These are phyloP conservation scores for Hortiboletus rubellus DNA, from an alignment of 1,284 basidiomycete species.

Conservation along the genomic window DNA sequence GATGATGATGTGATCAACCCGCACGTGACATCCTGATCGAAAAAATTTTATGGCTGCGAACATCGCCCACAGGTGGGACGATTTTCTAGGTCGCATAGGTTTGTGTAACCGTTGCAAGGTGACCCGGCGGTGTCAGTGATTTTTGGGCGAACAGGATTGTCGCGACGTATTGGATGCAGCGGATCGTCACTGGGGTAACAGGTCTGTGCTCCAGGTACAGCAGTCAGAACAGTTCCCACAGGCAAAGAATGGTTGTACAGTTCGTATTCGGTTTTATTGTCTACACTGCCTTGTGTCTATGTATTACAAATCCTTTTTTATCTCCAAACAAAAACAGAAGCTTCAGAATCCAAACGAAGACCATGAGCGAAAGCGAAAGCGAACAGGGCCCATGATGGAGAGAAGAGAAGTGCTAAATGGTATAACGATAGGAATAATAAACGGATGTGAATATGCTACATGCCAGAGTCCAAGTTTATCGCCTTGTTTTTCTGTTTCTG, in stretches of 20 bases:
- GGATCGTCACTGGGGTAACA: conserved; percentile 7
- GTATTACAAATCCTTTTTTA: conserved; percentile 11
- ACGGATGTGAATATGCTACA: conserved; percentile 25
- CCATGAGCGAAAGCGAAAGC: background rate
- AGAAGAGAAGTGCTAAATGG: background rate
- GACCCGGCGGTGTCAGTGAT: background rate
- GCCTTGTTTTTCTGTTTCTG: conserved; percentile 20
- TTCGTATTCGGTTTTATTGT: conserved; percentile 6
- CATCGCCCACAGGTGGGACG: background rate
- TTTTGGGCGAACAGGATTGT: background rate
- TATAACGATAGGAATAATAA: conserved; percentile 30
- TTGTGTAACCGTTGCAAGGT: background rate
- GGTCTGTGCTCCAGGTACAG: background rate
- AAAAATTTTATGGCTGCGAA: conserved; percentile 3
- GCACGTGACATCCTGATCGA: conserved; percentile 13
- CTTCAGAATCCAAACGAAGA: conserved; percentile 4
- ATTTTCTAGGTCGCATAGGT: background rate
- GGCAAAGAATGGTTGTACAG: conserved; percentile 13
- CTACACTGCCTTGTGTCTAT: conserved; percentile 19
- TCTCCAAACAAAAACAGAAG: background rate
- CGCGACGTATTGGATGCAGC: background rate
- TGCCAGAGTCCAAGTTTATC: conserved; percentile 8
- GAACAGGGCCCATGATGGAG: background rate
- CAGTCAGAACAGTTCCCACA: background rate
- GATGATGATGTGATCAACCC: background rate